phyloP scores from a whole-genome alignment of 768 basidiomycete species.

The Boletus rubescentipes region DNA sequence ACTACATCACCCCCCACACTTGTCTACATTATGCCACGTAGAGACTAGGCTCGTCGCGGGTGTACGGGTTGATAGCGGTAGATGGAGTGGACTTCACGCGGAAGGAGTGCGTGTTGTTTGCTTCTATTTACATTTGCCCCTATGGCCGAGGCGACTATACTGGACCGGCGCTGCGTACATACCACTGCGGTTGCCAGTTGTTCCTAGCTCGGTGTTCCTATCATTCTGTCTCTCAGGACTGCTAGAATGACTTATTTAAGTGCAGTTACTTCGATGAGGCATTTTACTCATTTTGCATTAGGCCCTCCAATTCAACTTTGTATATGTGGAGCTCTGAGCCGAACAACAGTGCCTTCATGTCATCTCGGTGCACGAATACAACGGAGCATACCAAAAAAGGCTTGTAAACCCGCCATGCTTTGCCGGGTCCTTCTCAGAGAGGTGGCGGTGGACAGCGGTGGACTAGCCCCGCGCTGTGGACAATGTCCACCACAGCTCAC shows the following conservation, averaged over 20 bases:
- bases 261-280: constrained; percentile 5
- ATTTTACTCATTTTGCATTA: neutral
- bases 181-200: constrained; percentile 1
- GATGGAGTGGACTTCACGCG: no score
- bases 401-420: neutral
- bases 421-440: neutral
- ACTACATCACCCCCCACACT: no score
- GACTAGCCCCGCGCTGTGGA: constrained; percentile 5
- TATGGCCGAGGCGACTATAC: constrained; percentile 9
- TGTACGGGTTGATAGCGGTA: no score
- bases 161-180: neutral
- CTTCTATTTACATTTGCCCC: constrained; percentile 7
- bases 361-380: neutral
- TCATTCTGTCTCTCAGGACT: neutral
- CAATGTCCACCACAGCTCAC: constrained; percentile 13
- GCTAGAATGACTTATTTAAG: constrained; percentile 4
- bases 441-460: constrained; percentile 4
- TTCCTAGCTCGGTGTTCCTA: no score
- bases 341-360: neutral
- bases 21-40: no score
- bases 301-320: neutral
- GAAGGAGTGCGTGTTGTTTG: constrained; percentile 13
- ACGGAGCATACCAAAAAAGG: constrained; percentile 11
- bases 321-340: neutral
- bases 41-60: no score